Conservation (phyloP, 2,329 filamentous ascomycete genomes). For the Lecanoromycetidae sp. region DNA sequence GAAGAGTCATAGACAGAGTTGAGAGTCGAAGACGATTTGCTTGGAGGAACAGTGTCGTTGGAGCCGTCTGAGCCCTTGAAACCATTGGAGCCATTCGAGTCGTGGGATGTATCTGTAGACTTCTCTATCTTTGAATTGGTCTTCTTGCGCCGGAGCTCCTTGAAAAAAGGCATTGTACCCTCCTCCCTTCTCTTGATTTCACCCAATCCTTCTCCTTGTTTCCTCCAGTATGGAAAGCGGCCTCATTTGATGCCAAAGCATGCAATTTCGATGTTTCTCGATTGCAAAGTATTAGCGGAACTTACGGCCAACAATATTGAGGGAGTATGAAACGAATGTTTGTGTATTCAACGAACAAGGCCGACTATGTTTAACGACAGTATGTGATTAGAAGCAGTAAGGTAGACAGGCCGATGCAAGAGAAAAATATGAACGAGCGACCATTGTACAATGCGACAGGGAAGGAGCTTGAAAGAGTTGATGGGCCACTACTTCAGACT, state of each 20-base stretch:
- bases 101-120: conserved; percentile 35
- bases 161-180: conserved; percentile 50
- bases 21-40: conserved; percentile 49
- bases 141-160: conserved; percentile 63
- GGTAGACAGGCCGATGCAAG: not conserved
- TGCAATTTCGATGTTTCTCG: not conserved
- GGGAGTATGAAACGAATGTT: conserved; percentile 1
- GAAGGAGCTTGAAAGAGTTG: too few species aligned
- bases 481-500: too few species aligned
- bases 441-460: not conserved
- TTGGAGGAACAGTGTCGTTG: conserved; percentile 51
- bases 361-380: conserved; percentile 3
- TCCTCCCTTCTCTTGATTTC: not conserved
- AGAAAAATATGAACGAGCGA: not conserved
- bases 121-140: conserved; percentile 58
- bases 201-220: not conserved
- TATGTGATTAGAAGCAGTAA: not conserved
- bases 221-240: not conserved
- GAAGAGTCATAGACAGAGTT: conserved; percentile 52
- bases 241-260: not conserved
- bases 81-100: too few species aligned
- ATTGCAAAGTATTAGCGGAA: not conserved
- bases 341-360: not conserved
- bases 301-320: not conserved
- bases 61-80: conserved; percentile 40